Percentiles rank a stretch among this genome's conserved stretches.
phyloP scores from a whole-genome alignment of 345 rosid genomes.

The Iberis pinnata region DNA sequence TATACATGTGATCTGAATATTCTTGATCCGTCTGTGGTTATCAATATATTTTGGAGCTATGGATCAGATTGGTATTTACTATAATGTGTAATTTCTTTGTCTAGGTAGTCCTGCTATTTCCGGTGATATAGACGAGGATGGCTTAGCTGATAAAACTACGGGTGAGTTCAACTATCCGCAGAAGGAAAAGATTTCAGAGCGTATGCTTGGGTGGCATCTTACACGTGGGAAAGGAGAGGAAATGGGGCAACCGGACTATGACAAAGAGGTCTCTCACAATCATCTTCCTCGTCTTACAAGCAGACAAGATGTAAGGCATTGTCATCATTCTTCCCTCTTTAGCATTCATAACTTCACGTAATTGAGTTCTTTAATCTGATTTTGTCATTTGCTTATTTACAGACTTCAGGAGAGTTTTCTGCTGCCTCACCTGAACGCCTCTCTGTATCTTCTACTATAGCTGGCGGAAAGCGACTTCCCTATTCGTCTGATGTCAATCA shows the following conservation, averaged over 20 bases:
- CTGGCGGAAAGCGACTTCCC: conserved; percentile 56
- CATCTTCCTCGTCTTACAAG: conserved; percentile 72
- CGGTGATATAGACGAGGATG: conserved; percentile 71
- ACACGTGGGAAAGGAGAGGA: conserved; percentile 65
- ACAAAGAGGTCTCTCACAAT: conserved; percentile 73
- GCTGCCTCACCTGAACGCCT: conserved; percentile 90
- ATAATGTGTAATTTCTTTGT: conserved; percentile 8
- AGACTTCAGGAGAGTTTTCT: conserved; percentile 96
- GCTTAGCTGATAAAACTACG: conserved; percentile 46
- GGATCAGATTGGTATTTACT: not conserved
- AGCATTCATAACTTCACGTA: not conserved
- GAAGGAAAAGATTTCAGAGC: conserved; percentile 65
- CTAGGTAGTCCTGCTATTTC: conserved; percentile 83
- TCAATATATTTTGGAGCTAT: not conserved
- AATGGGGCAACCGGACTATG: conserved; percentile 61
- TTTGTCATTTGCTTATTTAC: conserved; percentile 8
- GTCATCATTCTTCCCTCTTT: not conserved
- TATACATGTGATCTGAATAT: no score
- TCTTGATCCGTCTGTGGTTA: not conserved
- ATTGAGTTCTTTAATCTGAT: conserved; percentile 19
- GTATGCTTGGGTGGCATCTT: conserved; percentile 88
- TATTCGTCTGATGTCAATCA: conserved; percentile 53
- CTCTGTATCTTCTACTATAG: conserved; percentile 78
- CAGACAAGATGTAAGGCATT: conserved; percentile 65
- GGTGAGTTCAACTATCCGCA: conserved; percentile 59